phyloP scores from a whole-genome alignment of 495 filamentous ascomycete species.

The Patellaria atrata region DNA sequence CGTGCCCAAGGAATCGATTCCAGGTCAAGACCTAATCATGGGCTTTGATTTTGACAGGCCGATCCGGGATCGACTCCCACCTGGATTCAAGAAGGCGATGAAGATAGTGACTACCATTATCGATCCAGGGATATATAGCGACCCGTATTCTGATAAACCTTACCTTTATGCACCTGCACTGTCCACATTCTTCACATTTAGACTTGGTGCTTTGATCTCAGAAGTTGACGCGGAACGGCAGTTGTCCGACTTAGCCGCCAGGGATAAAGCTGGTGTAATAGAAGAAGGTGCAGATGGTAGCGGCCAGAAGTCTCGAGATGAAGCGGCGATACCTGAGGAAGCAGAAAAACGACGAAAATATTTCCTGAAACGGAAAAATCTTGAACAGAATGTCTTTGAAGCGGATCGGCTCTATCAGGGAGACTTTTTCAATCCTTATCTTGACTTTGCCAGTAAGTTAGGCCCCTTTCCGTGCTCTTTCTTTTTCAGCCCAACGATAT shows the following conservation, averaged over 20 bases:
- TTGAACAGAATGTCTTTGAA: slow-evolving; percentile 42
- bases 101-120: slow-evolving; percentile 71
- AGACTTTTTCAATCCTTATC: slow-evolving; percentile 88
- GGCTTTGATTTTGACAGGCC: slow-evolving; percentile 89
- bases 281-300: slow-evolving; percentile 34
- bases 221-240: slow-evolving; percentile 3
- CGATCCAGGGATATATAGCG: slow-evolving; percentile 77
- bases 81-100: slow-evolving; percentile 68
- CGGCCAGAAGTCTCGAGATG: slow-evolving; percentile 37
- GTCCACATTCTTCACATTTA: slow-evolving; percentile 34
- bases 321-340: slow-evolving; percentile 27
- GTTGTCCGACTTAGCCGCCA: slow-evolving; percentile 3
- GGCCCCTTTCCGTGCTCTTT: slow-evolving; percentile 3
- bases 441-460: slow-evolving; percentile 59
- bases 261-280: slow-evolving; percentile 12
- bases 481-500: too few relatives aligned
- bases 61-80: slow-evolving; percentile 71
- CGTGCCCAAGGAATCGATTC: slow-evolving; percentile 49
- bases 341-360: slow-evolving; percentile 25
- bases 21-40: slow-evolving; percentile 62
- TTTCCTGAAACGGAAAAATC: slow-evolving; percentile 31
- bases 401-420: slow-evolving; percentile 47
- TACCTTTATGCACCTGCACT: slow-evolving; percentile 69
- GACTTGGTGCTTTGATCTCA: slow-evolving; percentile 9
- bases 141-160: slow-evolving; percentile 73